Evolutionary conservation across 140 eudicot genomes (phyloP).

Genomic region (Flaveria floridana): DNA sequence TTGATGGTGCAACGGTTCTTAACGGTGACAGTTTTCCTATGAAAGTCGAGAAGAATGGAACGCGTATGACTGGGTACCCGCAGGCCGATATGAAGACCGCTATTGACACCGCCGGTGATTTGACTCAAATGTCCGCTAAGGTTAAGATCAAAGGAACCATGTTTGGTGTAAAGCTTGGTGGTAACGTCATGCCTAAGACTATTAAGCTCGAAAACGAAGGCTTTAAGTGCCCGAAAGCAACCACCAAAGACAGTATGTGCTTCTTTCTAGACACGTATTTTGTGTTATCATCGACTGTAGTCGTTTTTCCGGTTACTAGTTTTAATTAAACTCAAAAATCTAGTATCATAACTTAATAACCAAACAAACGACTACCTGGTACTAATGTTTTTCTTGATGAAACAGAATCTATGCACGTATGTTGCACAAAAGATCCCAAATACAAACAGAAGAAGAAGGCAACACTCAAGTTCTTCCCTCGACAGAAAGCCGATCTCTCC

Average conservation of each 20-base stretch:
- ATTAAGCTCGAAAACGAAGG: conserved; percentile 66
- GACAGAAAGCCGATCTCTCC: conserved; percentile 62
- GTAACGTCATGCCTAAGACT: conserved; percentile 61
- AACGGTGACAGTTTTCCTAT: conserved; percentile 63
- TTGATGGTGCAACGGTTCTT: conserved; percentile 62
- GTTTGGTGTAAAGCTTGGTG: conserved; percentile 45
- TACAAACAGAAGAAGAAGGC: conserved; percentile 39
- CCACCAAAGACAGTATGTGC: conserved; percentile 41
- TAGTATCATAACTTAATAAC: not conserved
- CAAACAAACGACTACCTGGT: not conserved
- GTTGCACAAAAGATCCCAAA: conserved; percentile 78
- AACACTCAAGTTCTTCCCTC: conserved; percentile 48
- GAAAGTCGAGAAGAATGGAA: conserved; percentile 62
- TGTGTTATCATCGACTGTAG: not conserved
- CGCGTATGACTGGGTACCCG: conserved; percentile 70
- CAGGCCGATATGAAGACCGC: conserved; percentile 80
- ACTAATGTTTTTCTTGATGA: conserved; percentile 34
- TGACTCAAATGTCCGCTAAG: conserved; percentile 47
- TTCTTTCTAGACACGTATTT: not conserved
- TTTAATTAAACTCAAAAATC: not conserved
- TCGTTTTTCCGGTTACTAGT: not conserved
- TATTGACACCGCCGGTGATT: conserved; percentile 70
- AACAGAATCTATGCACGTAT: conserved; percentile 47
- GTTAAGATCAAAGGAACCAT: conserved; percentile 61
- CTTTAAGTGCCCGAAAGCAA: conserved; percentile 66